Conservation (phyloP, 2,329 filamentous ascomycete species). For the Pseudogymnoascus sp. region DNA sequence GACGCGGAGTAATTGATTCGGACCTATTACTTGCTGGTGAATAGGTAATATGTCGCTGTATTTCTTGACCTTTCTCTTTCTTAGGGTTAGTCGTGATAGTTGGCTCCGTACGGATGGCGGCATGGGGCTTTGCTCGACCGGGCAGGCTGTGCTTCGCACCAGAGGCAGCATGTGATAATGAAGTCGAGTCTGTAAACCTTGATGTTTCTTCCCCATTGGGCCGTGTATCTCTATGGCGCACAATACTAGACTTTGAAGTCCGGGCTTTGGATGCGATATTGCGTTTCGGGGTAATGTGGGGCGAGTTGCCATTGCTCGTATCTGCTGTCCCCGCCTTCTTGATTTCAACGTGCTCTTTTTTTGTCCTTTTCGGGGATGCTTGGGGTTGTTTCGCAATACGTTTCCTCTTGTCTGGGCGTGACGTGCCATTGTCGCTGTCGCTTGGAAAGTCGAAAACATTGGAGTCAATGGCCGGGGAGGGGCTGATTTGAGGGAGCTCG, state of each 20-base stretch:
- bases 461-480: background rate
- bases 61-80: background rate
- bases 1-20: background rate
- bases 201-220: background rate
- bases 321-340: background rate
- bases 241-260: background rate
- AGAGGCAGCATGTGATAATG: background rate
- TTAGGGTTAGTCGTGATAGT: background rate
- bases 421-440: slow-evolving; percentile 18
- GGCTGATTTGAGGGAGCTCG: background rate
- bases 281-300: background rate
- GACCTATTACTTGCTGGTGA: background rate
- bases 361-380: background rate
- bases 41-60: background rate
- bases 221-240: background rate
- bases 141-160: background rate
- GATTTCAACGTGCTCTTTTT: background rate
- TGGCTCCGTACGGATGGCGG: background rate
- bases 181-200: background rate
- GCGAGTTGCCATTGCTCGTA: background rate
- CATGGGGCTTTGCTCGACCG: background rate
- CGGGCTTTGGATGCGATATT: background rate
- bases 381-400: background rate
- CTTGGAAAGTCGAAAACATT: slow-evolving; percentile 14
- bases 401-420: slow-evolving; percentile 1